Evolutionary conservation across 768 basidiomycete species (phyloP).

Genomic region (Asterophora lycoperdoides): DNA sequence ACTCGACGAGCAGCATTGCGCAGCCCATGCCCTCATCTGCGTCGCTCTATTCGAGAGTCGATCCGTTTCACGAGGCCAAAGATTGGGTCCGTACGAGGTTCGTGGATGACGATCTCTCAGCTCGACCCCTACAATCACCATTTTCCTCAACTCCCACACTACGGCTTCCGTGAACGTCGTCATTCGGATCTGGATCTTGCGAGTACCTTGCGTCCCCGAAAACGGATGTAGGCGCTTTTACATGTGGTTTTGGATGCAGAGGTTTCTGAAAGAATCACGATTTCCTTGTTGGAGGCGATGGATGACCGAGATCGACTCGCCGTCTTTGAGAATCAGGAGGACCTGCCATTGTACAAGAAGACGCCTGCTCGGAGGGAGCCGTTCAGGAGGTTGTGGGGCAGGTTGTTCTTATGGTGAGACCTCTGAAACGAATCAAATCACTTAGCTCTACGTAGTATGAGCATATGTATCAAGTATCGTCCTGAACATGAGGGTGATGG

Average conservation of each 20-base stretch:
- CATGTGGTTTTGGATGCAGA: neutral
- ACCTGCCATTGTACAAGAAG: neutral
- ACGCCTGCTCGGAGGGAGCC: neutral
- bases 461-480: too few species aligned
- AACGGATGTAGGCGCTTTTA: neutral
- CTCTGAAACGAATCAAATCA: neutral
- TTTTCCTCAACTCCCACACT: constrained; percentile 4
- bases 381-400: constrained; percentile 8
- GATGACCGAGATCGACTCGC: constrained; percentile 19
- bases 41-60: constrained; percentile 16
- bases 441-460: neutral
- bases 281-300: constrained; percentile 28
- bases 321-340: neutral
- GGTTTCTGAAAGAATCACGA: constrained; percentile 22
- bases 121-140: constrained; percentile 5
- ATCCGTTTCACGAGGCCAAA: neutral
- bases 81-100: neutral
- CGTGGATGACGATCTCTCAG: neutral
- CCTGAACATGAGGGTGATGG: too few species aligned
- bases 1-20: constrained; percentile 14
- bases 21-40: constrained; percentile 26
- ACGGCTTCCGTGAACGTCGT: neutral
- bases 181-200: neutral
- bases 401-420: constrained; percentile 5
- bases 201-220: neutral